Conservation (phyloP, 148 eudicot genomes). For the Dianthus caryophyllus region DNA sequence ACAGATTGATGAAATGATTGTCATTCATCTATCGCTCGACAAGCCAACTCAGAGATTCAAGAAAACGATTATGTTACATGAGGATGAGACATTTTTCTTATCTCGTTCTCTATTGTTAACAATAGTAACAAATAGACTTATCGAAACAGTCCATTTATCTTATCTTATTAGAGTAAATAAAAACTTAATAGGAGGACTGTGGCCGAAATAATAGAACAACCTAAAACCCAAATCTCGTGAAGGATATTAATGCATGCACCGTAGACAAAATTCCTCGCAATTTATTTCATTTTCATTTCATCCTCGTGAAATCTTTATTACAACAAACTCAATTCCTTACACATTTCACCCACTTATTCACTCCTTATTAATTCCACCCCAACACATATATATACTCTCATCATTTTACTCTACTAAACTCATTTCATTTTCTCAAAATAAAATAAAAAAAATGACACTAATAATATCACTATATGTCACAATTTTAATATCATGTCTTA, state of each 20-base stretch:
- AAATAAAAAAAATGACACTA: constrained; percentile 24
- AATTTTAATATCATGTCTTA: constrained; percentile 25
- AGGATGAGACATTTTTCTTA: no score
- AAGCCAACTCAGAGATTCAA: no score
- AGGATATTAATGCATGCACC: constrained; percentile 47
- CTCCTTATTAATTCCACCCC: constrained; percentile 7
- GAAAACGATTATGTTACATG: no score
- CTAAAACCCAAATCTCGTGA: constrained; percentile 46
- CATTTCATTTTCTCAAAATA: not conserved
- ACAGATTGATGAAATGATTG: no score
- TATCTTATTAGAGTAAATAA: no score
- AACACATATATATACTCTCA: constrained; percentile 9
- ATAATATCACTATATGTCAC: constrained; percentile 7
- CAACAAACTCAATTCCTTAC: constrained; percentile 18
- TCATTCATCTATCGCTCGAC: no score
- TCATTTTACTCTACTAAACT: not conserved
- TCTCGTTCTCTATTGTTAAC: no score
- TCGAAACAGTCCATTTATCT: no score
- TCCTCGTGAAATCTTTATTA: constrained; percentile 56
- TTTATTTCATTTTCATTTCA: constrained; percentile 40
- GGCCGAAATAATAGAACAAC: not conserved
- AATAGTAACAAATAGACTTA: no score
- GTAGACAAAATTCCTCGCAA: constrained; percentile 17
- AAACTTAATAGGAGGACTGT: no score
- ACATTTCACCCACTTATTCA: constrained; percentile 23